Evolutionary conservation across 169 alveolate species (phyloP).

Genomic region (Plasmodium berghei): DNA sequence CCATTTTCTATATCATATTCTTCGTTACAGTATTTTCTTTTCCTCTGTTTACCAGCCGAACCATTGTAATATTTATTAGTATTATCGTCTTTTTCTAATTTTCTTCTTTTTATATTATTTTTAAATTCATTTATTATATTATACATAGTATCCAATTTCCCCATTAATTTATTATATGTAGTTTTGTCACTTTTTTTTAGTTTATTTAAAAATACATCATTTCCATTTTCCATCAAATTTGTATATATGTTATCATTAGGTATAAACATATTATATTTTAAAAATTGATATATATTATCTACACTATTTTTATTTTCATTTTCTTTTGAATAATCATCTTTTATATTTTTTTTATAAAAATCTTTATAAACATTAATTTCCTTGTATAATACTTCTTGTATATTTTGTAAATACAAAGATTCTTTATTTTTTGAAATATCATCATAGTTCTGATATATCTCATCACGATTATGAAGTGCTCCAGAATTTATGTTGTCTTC

Average conservation of each 20-base stretch:
- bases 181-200: slow-evolving; percentile 57
- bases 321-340: slow-evolving; percentile 7
- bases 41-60: slow-evolving; percentile 12
- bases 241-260: slow-evolving; percentile 69
- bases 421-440: not conserved
- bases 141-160: slow-evolving; percentile 69
- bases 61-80: slow-evolving; percentile 10
- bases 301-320: slow-evolving; percentile 12
- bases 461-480: not conserved
- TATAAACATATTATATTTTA: slow-evolving; percentile 55
- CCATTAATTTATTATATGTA: slow-evolving; percentile 63
- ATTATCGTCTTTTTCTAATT: slow-evolving; percentile 8
- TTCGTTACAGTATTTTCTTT: slow-evolving; percentile 21
- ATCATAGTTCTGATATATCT: not conserved
- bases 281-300: slow-evolving; percentile 45
- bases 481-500: not conserved
- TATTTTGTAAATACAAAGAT: slow-evolving; percentile 10
- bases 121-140: slow-evolving; percentile 65
- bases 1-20: slow-evolving; percentile 28
- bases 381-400: slow-evolving; percentile 38
- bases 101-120: slow-evolving; percentile 12
- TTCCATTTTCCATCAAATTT: slow-evolving; percentile 70
- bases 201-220: slow-evolving; percentile 65
- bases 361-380: slow-evolving; percentile 39
- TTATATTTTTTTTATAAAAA: not conserved